A percentile compares a stretch with the other conserved stretches of the same genome.
These are phyloP conservation scores for Sphaerulina populicola DNA, from an alignment of 2,329 filamentous ascomycete genomes.

Conservation along the genomic window DNA sequence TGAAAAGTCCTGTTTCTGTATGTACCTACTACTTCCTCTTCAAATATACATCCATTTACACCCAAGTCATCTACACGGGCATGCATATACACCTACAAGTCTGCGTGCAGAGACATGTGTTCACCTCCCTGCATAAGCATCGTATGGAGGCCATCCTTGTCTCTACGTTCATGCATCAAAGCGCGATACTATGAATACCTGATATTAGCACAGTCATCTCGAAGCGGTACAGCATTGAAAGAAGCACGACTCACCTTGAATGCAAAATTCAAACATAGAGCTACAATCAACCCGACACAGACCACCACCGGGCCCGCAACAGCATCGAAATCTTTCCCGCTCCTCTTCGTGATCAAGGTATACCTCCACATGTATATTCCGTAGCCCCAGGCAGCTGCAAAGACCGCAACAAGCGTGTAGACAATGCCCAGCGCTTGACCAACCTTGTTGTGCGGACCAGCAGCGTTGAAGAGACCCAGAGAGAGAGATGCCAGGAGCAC, in stretches of 20 bases:
- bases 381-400: conserved; percentile 82
- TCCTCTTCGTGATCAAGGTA: conserved; percentile 72
- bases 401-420: conserved; percentile 73
- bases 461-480: conserved; percentile 80
- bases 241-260: conserved; percentile 50
- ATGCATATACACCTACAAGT: conserved; percentile 3
- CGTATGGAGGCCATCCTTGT: conserved; percentile 1
- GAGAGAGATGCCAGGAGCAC: conserved; percentile 78
- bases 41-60: background rate
- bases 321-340: conserved; percentile 89
- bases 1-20: background rate
- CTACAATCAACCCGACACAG: conserved; percentile 66
- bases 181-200: conserved; percentile 13
- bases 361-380: conserved; percentile 67
- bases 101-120: background rate
- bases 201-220: conserved; percentile 4
- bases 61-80: background rate
- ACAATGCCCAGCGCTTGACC: conserved; percentile 71
- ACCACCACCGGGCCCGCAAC: conserved; percentile 76
- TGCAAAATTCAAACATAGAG: conserved; percentile 76
- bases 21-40: background rate
- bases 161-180: conserved; percentile 16
- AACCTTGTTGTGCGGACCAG: conserved; percentile 62
- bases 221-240: background rate
- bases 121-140: conserved; percentile 7